Conservation (phyloP, 306 rosid species). For the Dicorynia guianensis region DNA sequence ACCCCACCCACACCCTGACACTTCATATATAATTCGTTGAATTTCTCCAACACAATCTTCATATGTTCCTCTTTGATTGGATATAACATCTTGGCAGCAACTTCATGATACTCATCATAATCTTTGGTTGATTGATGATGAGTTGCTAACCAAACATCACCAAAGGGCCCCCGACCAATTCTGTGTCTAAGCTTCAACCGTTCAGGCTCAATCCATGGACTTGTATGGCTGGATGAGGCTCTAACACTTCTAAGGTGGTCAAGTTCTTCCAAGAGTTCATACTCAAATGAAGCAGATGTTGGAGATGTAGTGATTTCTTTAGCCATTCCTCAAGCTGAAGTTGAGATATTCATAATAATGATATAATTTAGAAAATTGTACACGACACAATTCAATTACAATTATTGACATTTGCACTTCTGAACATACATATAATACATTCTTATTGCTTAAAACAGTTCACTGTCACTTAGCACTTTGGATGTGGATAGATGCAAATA, state of each 20-base stretch:
- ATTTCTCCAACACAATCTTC: conserved; percentile 66
- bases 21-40: conserved; percentile 60
- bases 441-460: neutral
- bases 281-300: conserved; percentile 63
- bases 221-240: conserved; percentile 48
- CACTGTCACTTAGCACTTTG: neutral
- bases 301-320: conserved; percentile 55
- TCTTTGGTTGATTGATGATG: conserved; percentile 84
- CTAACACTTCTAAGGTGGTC: conserved; percentile 58
- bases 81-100: conserved; percentile 85
- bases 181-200: conserved; percentile 87
- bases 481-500: conserved; percentile 3
- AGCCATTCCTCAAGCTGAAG: conserved; percentile 71
- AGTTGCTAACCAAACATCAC: conserved; percentile 97
- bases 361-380: conserved; percentile 32
- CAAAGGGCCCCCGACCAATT: conserved; percentile 86
- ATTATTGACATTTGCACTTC: conserved; percentile 1
- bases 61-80: conserved; percentile 69
- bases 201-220: conserved; percentile 82
- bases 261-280: conserved; percentile 69
- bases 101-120: conserved; percentile 82
- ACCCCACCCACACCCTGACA: conserved; percentile 64
- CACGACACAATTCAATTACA: neutral
- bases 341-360: conserved; percentile 25
- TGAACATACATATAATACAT: conserved; percentile 4